Conservation (phyloP, 345 rosid species). For the Salix exigua region DNA sequence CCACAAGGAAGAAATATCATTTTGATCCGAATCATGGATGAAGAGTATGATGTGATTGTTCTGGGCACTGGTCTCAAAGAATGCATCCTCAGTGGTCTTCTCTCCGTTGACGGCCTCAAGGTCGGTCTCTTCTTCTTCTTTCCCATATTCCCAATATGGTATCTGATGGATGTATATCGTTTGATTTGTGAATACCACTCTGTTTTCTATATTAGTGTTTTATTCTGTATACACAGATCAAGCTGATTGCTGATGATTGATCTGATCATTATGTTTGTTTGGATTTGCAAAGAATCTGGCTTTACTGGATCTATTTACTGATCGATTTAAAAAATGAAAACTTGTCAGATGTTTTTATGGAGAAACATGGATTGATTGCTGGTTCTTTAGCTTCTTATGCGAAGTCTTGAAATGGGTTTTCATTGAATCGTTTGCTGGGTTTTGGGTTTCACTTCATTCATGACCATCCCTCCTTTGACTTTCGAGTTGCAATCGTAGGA, state of each 20-base stretch:
- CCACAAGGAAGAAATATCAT: not conserved
- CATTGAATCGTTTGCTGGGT: not conserved
- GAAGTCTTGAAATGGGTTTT: not conserved
- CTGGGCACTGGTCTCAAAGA: constrained; percentile 98
- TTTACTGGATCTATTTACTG: not conserved
- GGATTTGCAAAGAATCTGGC: not conserved
- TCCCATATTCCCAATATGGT: not conserved
- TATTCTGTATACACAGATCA: not conserved
- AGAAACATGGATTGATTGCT: not conserved
- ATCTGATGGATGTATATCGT: constrained; percentile 24
- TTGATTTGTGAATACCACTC: not conserved
- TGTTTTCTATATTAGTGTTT: not conserved
- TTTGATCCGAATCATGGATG: constrained; percentile 55
- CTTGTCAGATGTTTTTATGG: not conserved
- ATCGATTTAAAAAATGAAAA: not conserved
- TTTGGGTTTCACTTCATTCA: not conserved
- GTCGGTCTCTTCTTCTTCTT: constrained; percentile 28
- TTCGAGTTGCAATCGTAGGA: not conserved
- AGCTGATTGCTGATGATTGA: not conserved
- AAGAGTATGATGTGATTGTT: constrained; percentile 86
- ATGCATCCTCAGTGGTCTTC: constrained; percentile 98
- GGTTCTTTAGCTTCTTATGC: not conserved
- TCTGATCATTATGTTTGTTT: not conserved
- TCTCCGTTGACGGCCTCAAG: constrained; percentile 98
- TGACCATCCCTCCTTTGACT: not conserved